These are phyloP conservation scores for Inosperma sp. DNA, from an alignment of 768 basidiomycete genomes.

Conservation along the genomic window DNA sequence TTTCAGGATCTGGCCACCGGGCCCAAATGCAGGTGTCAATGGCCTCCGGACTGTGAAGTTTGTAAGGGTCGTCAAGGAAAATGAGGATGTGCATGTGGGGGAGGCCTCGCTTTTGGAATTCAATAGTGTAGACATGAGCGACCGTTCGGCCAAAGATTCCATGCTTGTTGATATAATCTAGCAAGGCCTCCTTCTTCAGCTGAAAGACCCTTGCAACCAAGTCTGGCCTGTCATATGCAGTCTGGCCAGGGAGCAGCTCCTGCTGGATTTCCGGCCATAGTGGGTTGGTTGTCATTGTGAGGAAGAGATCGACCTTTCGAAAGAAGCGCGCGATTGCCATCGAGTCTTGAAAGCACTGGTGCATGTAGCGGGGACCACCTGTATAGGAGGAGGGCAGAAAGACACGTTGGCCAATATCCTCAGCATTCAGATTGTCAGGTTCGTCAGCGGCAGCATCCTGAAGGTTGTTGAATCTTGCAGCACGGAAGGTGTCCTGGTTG, in stretches of 20 bases:
- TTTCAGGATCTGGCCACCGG: constrained; percentile 37
- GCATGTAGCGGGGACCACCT: constrained; percentile 36
- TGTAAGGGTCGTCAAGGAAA: constrained; percentile 31
- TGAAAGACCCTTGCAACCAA: constrained; percentile 44
- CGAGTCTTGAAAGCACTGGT: constrained; percentile 38
- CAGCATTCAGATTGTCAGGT: constrained; percentile 20
- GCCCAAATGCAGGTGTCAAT: constrained; percentile 41
- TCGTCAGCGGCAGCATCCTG: constrained; percentile 21
- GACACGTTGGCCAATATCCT: constrained; percentile 27
- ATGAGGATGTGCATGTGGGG: constrained; percentile 52
- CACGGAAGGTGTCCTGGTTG: constrained; percentile 33
- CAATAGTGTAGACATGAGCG: constrained; percentile 47
- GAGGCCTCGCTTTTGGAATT: constrained; percentile 55
- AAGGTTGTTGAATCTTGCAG: constrained; percentile 30
- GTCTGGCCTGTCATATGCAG: constrained; percentile 42
- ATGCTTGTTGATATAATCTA: constrained; percentile 31
- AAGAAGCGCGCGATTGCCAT: constrained; percentile 27
- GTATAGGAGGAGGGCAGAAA: constrained; percentile 31
- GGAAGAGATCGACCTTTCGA: constrained; percentile 42
- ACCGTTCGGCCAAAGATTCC: constrained; percentile 39
- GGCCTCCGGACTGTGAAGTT: constrained; percentile 31
- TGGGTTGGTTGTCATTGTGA: constrained; percentile 49
- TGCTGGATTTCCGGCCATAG: constrained; percentile 39
- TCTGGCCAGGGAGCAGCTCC: constrained; percentile 35
- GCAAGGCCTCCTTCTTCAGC: constrained; percentile 34